Evolutionary conservation across 208 protist species (phyloP), one percentile per base, ranked within the genome.

Genomic region (Jaenimonas drosophilae): DNA sequence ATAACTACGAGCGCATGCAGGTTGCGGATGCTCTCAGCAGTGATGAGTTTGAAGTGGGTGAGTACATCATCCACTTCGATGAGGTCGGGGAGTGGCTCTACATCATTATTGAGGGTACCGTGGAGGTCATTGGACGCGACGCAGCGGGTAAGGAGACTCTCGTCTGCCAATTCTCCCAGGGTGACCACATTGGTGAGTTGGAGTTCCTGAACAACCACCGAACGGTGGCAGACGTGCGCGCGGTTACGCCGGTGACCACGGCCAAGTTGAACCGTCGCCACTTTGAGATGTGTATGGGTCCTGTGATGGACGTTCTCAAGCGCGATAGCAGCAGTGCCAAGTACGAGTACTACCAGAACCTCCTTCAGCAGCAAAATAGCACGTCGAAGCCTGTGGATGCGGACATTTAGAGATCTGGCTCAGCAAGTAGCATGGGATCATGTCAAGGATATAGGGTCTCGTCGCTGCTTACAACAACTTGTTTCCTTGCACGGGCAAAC

Each of bases 201-300:
- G 86, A 94, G 65, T 94, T 94, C 52, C 36, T 94, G 36, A 91
- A 91, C 67, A 80, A 94, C 28, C 86, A 94, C 60, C 62, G 64
- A 40, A 83, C 64, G 14, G 86, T 91, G 14, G 86, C 86, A 0
- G 86, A 94, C 36, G 65, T 94, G 4, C 54, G 77, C 14, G 82
- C 86, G 33, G 42, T 66, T 29, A 90, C 86, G 17, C 51, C 69
- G 39, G 82, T 94, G 27, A 83, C 69, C 7, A 88, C 86, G 24
- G 86, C 86, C 23, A 88, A 90, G 59, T 62, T 94, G 3, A 94
- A 94, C 62, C 79, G 86, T 37, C 76, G 76, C 6, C 86, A 94
- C 70, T 94, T 94, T 50, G 86, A 94, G 62, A 86, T 94, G 81
- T 94, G 82, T 57, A 82, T 94, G 59, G 86, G 86, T 7, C 82